phyloP scores from a whole-genome alignment of 108 stramenopile genomes.

The Fragilaria crotonensis region DNA sequence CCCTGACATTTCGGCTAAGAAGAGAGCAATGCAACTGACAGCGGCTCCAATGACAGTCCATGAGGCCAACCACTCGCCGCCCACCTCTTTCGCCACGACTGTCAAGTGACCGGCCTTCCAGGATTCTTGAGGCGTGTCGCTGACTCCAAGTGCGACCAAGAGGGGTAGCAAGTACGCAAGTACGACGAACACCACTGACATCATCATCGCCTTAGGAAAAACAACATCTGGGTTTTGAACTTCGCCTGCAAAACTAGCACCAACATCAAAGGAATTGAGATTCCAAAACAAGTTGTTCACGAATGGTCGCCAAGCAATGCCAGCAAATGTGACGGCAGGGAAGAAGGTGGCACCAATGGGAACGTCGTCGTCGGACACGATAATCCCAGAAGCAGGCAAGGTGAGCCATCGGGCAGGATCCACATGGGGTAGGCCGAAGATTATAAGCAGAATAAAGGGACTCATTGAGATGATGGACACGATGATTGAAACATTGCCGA shows the following conservation, averaged over 20 bases:
- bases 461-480: conserved; percentile 83
- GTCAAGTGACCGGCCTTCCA: conserved; percentile 89
- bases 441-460: conserved; percentile 80
- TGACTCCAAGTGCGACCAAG: conserved; percentile 61
- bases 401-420: conserved; percentile 76
- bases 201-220: conserved; percentile 74
- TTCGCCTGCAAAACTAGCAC: conserved; percentile 82
- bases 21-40: conserved; percentile 81
- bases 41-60: conserved; percentile 91
- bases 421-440: conserved; percentile 64
- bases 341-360: conserved; percentile 33
- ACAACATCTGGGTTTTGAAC: conserved; percentile 63
- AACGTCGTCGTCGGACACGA: conserved; percentile 38
- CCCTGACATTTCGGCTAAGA: conserved; percentile 90
- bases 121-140: conserved; percentile 43
- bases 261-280: conserved; percentile 85
- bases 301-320: conserved; percentile 82
- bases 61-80: conserved; percentile 85
- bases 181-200: conserved; percentile 56
- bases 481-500: conserved; percentile 76
- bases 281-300: conserved; percentile 97
- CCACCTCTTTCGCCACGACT: conserved; percentile 63
- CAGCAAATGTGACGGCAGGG: conserved; percentile 33
- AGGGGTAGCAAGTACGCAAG: conserved; percentile 76
- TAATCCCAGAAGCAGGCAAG: conserved; percentile 32